Evolutionary conservation across 768 basidiomycete genomes (phyloP), one percentile per base, ranked within the genome.

Genomic region (Mycena alexandri): DNA sequence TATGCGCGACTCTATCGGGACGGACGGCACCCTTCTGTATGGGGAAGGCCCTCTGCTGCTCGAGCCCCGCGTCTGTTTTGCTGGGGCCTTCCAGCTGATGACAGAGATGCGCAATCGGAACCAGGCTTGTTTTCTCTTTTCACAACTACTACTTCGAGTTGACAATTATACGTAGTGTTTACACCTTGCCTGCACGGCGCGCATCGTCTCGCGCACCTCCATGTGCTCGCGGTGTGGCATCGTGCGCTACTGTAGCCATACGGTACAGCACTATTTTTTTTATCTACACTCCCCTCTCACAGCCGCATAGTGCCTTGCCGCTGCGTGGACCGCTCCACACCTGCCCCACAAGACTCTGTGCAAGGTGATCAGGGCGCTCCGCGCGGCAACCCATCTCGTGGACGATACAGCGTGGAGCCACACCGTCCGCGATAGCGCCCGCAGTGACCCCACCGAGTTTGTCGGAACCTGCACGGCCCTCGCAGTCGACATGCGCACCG

Each of bases 21-120:
- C 59, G 47, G 59, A 61, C 59, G 41, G 60, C n/a, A 61, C 50
- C 41, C 38, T 61, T 50, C 9, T 29, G 55, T 38, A 59, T 47
- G 34, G 6, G 24, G 50, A 52, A 43, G 50, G 48, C 17, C 38
- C 60, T 43, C 11, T 51, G 60, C 38, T 43, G 24, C 60, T 51
- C 9, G 24, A 51, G n/a, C 22, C 24, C 48, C 22, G 2, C 22
- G 38, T 42, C 24, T 29, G 38, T 33, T 61, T 61, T 38, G 38
- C 25, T 24, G 60, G 38, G 1, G 60, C 60, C 41, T 52, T 51
- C 41, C 41, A 52, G 38, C 60, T 38, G 24, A 52, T 61, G 60
- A 42, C 38, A 43, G 60, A 61, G 50, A 50, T 61, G 38, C 60
- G 60, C 50, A 61, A 61, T 42, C 60, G 60, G 38, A 61, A 61